Evolutionary conservation across 352 stramenopile genomes (phyloP), one percentile per base, ranked within the genome.

Genomic region (Thraustochytrium sp.): DNA sequence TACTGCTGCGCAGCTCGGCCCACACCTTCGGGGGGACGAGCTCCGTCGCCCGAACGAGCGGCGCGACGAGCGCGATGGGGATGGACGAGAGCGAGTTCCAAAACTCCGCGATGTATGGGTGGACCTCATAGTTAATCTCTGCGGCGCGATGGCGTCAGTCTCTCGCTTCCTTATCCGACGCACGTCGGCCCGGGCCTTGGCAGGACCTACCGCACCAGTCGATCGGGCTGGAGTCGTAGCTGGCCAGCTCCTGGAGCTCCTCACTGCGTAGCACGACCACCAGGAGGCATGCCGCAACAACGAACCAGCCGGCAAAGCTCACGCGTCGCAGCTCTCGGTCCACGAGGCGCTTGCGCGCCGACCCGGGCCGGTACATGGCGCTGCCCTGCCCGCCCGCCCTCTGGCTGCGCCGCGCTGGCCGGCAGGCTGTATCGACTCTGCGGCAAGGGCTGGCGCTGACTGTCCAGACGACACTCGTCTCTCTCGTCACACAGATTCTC

Each of bases 121-220:
- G 74, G 18, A 82, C 74, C 31, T 76, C 49, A 29, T 82, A 82
- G 55, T 82, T 82, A 51, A 36, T 82, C 36, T 82, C 74, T 82
- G 36, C 29, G 61, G 21, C 18, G 56, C 3, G 51, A 5, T 46
- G 8, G 40, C 3, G 40, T 72, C 21, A 26, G 9, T 13, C 34
- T 1, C 0, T 13, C 2, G 5, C 26, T 13, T 46, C 3, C 8
- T 11, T 72, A 23, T n/a, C n/a, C 26, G 36, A 3, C 49, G 5
- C 38, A 18, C 46, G 23, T 36, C 46, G 26, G 9, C 4, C 53
- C 72, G 13, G 26, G 4, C 72, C 16, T 23, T 9, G 11, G 18
- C 36, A 5, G 4, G 31, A 76, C 74, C 18, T 72, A 82, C 74
- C 74, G 49, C 74, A 82, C 74, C 74, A 82, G 53, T 82, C 74